Percentiles rank a stretch among this genome's conserved stretches.
Evolutionary conservation across 495 filamentous ascomycete species (phyloP).

Genomic region (Thermochaetoides thermophila): DNA sequence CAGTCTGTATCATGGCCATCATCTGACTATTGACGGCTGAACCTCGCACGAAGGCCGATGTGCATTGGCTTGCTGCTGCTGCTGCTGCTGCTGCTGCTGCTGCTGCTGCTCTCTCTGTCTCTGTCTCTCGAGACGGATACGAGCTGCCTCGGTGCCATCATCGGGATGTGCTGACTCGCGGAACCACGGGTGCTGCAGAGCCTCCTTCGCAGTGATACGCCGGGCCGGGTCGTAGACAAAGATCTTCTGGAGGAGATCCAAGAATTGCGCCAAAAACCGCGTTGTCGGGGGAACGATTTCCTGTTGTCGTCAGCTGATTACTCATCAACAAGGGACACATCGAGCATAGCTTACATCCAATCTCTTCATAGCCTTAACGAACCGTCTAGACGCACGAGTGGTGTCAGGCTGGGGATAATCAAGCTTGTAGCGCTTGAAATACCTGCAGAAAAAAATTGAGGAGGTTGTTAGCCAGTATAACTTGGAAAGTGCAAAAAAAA

Average conservation of each 20-base stretch:
- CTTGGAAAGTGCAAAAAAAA: background rate
- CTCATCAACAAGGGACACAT: too few species aligned
- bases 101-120: too few species aligned
- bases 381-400: conserved; percentile 74
- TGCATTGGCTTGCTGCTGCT: too few species aligned
- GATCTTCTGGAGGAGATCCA: conserved; percentile 77
- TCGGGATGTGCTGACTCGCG: conserved; percentile 63
- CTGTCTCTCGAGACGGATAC: conserved; percentile 50
- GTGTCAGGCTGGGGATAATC: conserved; percentile 85
- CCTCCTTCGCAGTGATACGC: conserved; percentile 83
- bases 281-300: conserved; percentile 75
- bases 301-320: too few species aligned
- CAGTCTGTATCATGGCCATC: too few species aligned
- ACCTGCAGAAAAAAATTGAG: too few species aligned
- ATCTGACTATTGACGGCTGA: too few species aligned
- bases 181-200: conserved; percentile 90
- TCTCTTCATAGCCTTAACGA: conserved; percentile 88
- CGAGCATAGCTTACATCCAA: too few species aligned
- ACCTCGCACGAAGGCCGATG: too few species aligned
- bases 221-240: conserved; percentile 89
- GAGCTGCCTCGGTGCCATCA: conserved; percentile 85
- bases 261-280: conserved; percentile 67
- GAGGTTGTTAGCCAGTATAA: conserved; percentile 15
- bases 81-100: too few species aligned
- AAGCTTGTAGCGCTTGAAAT: conserved; percentile 69